Base-by-base conservation (phyloP, 2,329 filamentous ascomycete genomes). In the Fusarium fujikuroi region DNA sequence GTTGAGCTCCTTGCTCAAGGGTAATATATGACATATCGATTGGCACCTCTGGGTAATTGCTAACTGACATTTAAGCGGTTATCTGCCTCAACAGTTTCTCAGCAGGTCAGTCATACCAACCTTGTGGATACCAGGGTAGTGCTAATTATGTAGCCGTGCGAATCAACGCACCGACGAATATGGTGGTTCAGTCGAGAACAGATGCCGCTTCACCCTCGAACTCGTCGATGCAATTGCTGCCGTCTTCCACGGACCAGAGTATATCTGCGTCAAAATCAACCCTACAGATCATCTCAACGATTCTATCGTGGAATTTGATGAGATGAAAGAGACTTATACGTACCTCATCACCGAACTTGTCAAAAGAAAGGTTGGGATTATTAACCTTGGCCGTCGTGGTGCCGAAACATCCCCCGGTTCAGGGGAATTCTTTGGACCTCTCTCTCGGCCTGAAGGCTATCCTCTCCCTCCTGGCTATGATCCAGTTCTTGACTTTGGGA, bases 261-360 rank as follows among this genome's bases (percentile, higher is more conserved):
- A 50, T 2, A 52, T 69, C 44, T 61, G 58, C 2, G 58, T 63
- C 34, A 67, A 69, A 7, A 43, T 69, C 1, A 56, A 54, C n/a
- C 57, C 63, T 0, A 62, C 66, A 7, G 58, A 67, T 4, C 34
- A 57, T 21, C 50, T 56, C 25, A 69, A 69, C 18, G 66, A 69
- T 16, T 69, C 63, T 19, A 32, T 47, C 5, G 52, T 69, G 5
- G 6, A 21, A 4, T 63, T 62, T 25, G 39, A 34, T 2, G 57
- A 67, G 14, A 40, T 69, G 40, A 32, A 56, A 4, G 57, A 62
- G 19, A 47, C 23, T 1, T 69, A 62, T 19, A 39, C 7, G 1
- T 59, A 62, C 5, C 42, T 57, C 4, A 69, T 69, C 34, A 28
- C 37, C 2, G 53, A 68, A 3, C 39, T 65, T 16, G 61, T 65